A percentile compares a stretch with the other conserved stretches of the same genome.
These are phyloP conservation scores for Cutaneotrichosporon dermatis DNA, from an alignment of 1,284 basidiomycete genomes.

Conservation along the genomic window DNA sequence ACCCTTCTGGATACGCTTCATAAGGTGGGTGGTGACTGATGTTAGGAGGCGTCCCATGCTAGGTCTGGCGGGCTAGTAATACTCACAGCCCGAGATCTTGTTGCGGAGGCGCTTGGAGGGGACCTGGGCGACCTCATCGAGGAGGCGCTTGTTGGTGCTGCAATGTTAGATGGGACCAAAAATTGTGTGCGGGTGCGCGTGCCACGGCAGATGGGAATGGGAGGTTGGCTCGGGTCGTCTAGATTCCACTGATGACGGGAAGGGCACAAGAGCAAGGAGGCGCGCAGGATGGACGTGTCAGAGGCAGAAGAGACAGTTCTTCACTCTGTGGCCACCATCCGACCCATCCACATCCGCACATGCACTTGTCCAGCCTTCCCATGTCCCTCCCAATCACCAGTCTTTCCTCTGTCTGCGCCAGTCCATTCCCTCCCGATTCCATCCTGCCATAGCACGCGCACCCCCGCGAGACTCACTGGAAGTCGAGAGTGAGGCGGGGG, in stretches of 20 bases:
- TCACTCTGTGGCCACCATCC: too few species aligned
- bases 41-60: too few species aligned
- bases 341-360: too few species aligned
- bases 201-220: background rate
- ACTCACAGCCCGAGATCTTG: constrained; percentile 88
- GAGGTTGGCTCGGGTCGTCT: too few species aligned
- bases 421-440: background rate
- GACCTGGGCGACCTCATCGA: constrained; percentile 97
- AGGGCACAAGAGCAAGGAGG: too few species aligned
- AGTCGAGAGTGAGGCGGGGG: constrained; percentile 91
- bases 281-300: too few species aligned
- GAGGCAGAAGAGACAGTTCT: too few species aligned
- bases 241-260: too few species aligned
- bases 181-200: background rate
- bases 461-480: constrained; percentile 57
- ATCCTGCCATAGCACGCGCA: background rate
- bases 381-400: too few species aligned
- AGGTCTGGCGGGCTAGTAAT: background rate
- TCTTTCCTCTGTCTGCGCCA: background rate
- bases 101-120: constrained; percentile 99
- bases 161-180: constrained; percentile 11
- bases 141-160: constrained; percentile 96
- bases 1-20: constrained; percentile 99
- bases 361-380: too few species aligned
- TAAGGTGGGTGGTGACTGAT: constrained; percentile 91